phyloP scores from a whole-genome alignment of 2,329 filamentous ascomycete genomes.

The Colletotrichum eleusines region DNA sequence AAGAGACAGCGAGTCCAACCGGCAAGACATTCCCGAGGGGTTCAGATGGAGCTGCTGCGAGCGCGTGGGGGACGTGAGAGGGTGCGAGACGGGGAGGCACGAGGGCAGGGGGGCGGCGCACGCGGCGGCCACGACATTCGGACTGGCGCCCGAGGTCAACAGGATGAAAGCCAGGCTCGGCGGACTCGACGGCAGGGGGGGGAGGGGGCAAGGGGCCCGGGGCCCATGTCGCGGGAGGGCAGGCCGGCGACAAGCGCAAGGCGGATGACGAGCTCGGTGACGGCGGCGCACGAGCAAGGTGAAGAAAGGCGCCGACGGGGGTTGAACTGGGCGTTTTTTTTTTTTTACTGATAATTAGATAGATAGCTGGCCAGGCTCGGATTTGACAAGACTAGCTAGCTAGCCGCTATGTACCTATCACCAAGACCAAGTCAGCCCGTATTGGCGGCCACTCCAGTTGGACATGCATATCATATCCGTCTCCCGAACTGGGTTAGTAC shows the following conservation, averaged over 20 bases:
- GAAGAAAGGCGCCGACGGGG: neutral
- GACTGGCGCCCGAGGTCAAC: neutral
- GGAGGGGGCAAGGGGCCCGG: neutral
- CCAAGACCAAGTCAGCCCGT: neutral
- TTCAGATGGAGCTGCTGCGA: constrained; percentile 35
- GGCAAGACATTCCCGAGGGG: neutral
- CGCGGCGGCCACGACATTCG: neutral
- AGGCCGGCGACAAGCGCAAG: neutral
- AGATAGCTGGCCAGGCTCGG: neutral
- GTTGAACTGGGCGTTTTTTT: neutral
- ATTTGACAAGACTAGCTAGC: neutral
- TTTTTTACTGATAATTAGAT: too few relatives aligned
- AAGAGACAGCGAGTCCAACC: neutral
- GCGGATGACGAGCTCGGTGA: constrained; percentile 26
- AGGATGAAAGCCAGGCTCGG: neutral
- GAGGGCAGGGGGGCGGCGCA: neutral
- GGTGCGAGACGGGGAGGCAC: constrained; percentile 5
- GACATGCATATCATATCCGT: neutral
- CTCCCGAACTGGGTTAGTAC: neutral
- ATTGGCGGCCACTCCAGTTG: neutral
- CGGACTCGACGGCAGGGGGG: neutral
- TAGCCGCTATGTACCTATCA: neutral
- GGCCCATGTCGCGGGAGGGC: neutral
- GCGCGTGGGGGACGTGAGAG: constrained; percentile 1
- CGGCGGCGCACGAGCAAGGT: neutral